phyloP scores from a whole-genome alignment of 2,329 filamentous ascomycete genomes.

The Lachnellula suecica region DNA sequence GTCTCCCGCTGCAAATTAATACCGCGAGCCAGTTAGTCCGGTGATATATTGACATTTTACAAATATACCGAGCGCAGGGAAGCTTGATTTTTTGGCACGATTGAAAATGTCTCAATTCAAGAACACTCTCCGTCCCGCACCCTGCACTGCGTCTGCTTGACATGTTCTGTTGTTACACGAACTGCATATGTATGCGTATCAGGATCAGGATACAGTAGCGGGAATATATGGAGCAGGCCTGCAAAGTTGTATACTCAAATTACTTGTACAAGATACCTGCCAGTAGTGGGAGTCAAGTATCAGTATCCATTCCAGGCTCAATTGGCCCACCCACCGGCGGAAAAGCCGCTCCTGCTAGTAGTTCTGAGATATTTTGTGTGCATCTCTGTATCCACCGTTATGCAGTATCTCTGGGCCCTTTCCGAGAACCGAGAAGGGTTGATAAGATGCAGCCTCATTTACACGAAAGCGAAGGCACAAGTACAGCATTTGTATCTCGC shows the following conservation, averaged over 20 bases:
- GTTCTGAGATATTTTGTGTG: conserved; percentile 8
- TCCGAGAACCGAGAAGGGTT: conserved; percentile 18
- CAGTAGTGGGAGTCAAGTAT: background rate
- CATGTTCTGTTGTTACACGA: conserved; percentile 8
- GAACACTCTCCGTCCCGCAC: conserved; percentile 2
- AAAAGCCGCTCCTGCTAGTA: conserved; percentile 10
- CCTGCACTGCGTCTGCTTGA: conserved; percentile 2
- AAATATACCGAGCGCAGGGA: background rate
- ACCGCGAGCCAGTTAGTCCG: conserved; percentile 16
- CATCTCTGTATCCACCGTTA: conserved; percentile 14
- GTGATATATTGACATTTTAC: conserved; percentile 2
- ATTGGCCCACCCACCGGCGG: conserved; percentile 23
- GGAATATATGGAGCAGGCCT: conserved; percentile 1
- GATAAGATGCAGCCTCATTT: conserved; percentile 3
- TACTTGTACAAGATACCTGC: background rate
- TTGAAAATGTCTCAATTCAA: conserved; percentile 4
- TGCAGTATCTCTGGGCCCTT: conserved; percentile 18
- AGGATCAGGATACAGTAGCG: conserved; percentile 4
- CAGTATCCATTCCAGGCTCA: conserved; percentile 5
- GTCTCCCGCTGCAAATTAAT: conserved; percentile 29
- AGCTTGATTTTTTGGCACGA: conserved; percentile 4
- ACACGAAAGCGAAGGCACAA: background rate
- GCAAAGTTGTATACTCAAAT: background rate
- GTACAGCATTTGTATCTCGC: background rate
- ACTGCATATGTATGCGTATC: too few species aligned